A percentile compares a stretch with the other conserved stretches of the same genome.
Evolutionary conservation across 768 basidiomycete species (phyloP).

Genomic region (Pleurotus tuoliensis): DNA sequence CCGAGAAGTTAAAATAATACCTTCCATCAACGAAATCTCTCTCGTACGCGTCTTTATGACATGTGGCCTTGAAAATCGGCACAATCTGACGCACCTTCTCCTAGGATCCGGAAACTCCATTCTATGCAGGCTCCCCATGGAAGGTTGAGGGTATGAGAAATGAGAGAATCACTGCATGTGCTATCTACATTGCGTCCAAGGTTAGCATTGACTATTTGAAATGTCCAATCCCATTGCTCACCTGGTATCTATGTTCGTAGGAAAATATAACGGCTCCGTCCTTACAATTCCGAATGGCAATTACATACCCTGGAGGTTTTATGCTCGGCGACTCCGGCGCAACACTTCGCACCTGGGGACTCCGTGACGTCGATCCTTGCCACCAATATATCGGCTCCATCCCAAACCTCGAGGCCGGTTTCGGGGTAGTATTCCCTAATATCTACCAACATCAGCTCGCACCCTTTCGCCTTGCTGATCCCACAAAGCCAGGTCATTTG

Average conservation of each 20-base stretch:
- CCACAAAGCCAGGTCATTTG: slow-evolving; percentile 35
- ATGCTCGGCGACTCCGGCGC: slow-evolving; percentile 42
- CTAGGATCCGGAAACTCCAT: slow-evolving; percentile 28
- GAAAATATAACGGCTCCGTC: slow-evolving; percentile 36
- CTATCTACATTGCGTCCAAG: slow-evolving; percentile 33
- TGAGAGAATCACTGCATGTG: slow-evolving; percentile 46
- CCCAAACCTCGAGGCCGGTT: slow-evolving; percentile 25
- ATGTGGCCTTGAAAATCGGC: neutral
- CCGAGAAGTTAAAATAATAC: slow-evolving; percentile 38
- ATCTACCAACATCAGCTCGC: slow-evolving; percentile 48
- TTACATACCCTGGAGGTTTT: slow-evolving; percentile 41
- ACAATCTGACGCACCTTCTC: slow-evolving; percentile 4
- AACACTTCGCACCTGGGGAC: slow-evolving; percentile 46
- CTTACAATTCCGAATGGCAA: slow-evolving; percentile 48
- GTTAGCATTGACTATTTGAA: slow-evolving; percentile 24
- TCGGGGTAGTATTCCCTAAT: slow-evolving; percentile 50
- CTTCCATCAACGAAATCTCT: slow-evolving; percentile 34
- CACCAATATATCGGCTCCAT: slow-evolving; percentile 44
- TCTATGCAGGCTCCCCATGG: slow-evolving; percentile 36
- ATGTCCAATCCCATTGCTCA: neutral
- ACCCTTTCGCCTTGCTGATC: slow-evolving; percentile 36
- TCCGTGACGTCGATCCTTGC: slow-evolving; percentile 40
- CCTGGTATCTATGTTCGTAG: slow-evolving; percentile 19
- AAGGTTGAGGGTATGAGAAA: slow-evolving; percentile 52
- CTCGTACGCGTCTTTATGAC: slow-evolving; percentile 30